Conservation (phyloP, 1,284 basidiomycete species). For the Baeospora myosura region DNA sequence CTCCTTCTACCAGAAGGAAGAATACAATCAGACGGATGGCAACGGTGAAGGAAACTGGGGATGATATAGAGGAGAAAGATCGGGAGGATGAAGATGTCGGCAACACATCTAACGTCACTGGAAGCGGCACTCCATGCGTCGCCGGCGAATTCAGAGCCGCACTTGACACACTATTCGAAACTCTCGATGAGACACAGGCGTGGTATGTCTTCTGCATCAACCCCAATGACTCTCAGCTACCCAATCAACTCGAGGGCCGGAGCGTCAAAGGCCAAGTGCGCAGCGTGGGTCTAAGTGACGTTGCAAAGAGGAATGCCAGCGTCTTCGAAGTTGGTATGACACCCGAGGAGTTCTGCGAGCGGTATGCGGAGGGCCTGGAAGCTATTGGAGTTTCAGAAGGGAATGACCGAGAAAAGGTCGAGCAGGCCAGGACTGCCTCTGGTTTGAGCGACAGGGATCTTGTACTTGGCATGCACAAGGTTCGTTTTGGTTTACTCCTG, state of each 20-base stretch:
- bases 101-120: conserved; percentile 17
- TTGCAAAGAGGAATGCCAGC: conserved; percentile 61
- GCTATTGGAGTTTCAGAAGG: conserved; percentile 45
- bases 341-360: conserved; percentile 79
- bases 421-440: conserved; percentile 57
- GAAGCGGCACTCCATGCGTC: conserved; percentile 55
- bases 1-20: conserved; percentile 82
- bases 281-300: conserved; percentile 73
- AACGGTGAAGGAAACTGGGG: conserved; percentile 48
- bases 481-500: conserved; percentile 23
- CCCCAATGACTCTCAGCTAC: conserved; percentile 91
- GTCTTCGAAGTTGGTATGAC: conserved; percentile 84
- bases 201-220: conserved; percentile 94
- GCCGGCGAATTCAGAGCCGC: conserved; percentile 84
- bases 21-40: conserved; percentile 59
- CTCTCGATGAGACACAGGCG: conserved; percentile 82
- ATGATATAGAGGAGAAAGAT: conserved; percentile 42
- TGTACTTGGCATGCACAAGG: conserved; percentile 77
- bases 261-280: conserved; percentile 90
- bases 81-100: conserved; percentile 41
- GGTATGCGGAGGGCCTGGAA: conserved; percentile 63
- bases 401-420: conserved; percentile 43
- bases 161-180: conserved; percentile 81
- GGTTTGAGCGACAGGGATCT: conserved; percentile 69
- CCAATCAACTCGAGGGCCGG: conserved; percentile 88